Evolutionary conservation across 164 flowering plant genomes (phyloP), one percentile per base, ranked within the genome.

Genomic region (Chloranthus sessilifolius): DNA sequence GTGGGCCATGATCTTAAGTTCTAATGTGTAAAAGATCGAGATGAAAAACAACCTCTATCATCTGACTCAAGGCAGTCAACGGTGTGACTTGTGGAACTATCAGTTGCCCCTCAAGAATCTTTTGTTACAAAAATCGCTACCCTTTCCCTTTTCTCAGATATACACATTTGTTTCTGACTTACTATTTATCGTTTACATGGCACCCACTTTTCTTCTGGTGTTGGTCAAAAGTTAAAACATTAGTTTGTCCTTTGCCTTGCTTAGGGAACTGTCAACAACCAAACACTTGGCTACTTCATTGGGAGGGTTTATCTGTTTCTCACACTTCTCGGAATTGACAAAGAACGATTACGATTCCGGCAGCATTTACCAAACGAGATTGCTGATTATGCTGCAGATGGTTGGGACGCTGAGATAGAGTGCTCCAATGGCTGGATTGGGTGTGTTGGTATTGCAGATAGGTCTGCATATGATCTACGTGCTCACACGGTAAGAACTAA

Each of bases 321-420:
- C 21, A 86, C 97, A 9, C 50, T 48, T 21, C 88, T 94, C 46
- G 99, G 97, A 14, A 86, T 94, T 44, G 88, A 84, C 61, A 76
- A 82, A 55, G 81, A 84, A 19, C 78, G 99, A 0, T 67, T 92
- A 49, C 75, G 97, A 16, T 92, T 92, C 61, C 72, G 97, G 29
- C 99, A 92, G 68, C 99, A 88, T 62, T 85, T 92, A 41, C 84
- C 95, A 27, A 88, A 92, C 61, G 99, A 92, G 72, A 92, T 92
- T 97, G 96, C 99, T 28, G 96, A 94, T 55, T 94, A 94, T 82
- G 97, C 97, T 48, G 91, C 91, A 20, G 97, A 92, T 58, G 88
- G 99, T 63, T 92, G 99, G 99, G 99, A 89, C 77, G 99, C 99
- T 55, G 99, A 94, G 70, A 89, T 94, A 42, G 95, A 89, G 62